These are phyloP conservation scores for Gossypium raimondii DNA, from an alignment of 345 rosid genomes.

Conservation along the genomic window DNA sequence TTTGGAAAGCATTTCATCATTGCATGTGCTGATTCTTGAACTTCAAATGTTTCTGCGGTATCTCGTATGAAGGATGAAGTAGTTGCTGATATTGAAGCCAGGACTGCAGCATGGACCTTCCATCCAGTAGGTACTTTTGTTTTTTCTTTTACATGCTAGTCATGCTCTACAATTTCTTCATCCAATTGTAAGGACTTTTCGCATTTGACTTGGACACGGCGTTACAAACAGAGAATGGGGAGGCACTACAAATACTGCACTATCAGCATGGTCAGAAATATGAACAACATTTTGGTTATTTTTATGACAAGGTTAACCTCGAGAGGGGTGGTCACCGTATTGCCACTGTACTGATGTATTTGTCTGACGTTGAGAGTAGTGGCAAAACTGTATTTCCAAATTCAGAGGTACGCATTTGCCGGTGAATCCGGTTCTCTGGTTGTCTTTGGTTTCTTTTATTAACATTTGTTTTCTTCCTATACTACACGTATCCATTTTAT, in stretches of 20 bases:
- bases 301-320: constrained; percentile 61
- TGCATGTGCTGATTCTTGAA: constrained; percentile 15
- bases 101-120: constrained; percentile 90
- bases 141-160: neutral
- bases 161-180: neutral
- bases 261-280: constrained; percentile 91
- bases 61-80: constrained; percentile 70
- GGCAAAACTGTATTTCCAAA: constrained; percentile 92
- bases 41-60: constrained; percentile 14
- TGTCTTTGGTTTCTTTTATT: neutral
- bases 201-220: constrained; percentile 17
- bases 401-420: constrained; percentile 42
- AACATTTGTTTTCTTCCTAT: neutral
- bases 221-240: constrained; percentile 78
- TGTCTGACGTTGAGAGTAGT: constrained; percentile 68
- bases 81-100: constrained; percentile 60
- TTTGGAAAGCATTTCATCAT: neutral
- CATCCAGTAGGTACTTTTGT: constrained; percentile 59
- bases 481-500: neutral
- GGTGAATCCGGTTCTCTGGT: neutral
- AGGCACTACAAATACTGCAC: constrained; percentile 72
- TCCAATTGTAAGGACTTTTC: neutral
- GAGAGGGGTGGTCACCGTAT: constrained; percentile 76
- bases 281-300: constrained; percentile 85
- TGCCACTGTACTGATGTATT: constrained; percentile 92